Evolutionary conservation across 1,284 basidiomycete genomes (phyloP).

Genomic region (Entoloma clypeatum): DNA sequence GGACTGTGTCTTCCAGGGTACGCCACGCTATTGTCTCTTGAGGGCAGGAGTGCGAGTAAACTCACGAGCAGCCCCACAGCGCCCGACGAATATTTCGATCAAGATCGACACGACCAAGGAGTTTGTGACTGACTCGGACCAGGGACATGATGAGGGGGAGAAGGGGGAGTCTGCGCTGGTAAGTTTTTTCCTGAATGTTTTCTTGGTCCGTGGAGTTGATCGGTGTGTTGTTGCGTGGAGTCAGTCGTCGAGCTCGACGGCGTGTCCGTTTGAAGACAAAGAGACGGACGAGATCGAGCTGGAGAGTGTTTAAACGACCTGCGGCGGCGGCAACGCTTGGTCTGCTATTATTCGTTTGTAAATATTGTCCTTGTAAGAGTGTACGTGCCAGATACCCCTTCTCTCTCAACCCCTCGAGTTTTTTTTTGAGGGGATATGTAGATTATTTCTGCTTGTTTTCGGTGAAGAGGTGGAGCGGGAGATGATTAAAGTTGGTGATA

Average conservation of each 20-base stretch:
- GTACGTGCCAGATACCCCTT: too few relatives aligned
- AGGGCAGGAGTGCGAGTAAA: neutral
- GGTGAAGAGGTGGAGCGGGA: too few relatives aligned
- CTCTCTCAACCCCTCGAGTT: too few relatives aligned
- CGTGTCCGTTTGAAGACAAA: conserved; percentile 11
- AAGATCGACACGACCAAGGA: conserved; percentile 17
- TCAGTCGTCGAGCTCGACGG: conserved; percentile 14
- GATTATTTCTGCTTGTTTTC: too few relatives aligned
- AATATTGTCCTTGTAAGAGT: too few relatives aligned
- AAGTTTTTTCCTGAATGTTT: neutral
- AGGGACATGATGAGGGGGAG: conserved; percentile 23
- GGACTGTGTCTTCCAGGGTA: conserved; percentile 11
- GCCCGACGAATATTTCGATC: conserved; percentile 13
- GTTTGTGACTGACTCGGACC: conserved; percentile 31
- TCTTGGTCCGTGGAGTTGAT: neutral
- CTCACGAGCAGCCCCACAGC: neutral
- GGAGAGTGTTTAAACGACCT: too few relatives aligned
- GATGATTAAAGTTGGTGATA: too few relatives aligned
- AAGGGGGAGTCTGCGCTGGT: conserved; percentile 16
- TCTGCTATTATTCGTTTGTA: too few relatives aligned
- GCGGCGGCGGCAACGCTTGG: too few relatives aligned
- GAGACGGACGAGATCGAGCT: neutral
- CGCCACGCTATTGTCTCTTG: neutral
- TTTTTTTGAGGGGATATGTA: too few relatives aligned
- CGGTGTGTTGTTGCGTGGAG: neutral